phyloP scores from a whole-genome alignment of 148 eudicot genomes.

The Suaeda aralocaspica region DNA sequence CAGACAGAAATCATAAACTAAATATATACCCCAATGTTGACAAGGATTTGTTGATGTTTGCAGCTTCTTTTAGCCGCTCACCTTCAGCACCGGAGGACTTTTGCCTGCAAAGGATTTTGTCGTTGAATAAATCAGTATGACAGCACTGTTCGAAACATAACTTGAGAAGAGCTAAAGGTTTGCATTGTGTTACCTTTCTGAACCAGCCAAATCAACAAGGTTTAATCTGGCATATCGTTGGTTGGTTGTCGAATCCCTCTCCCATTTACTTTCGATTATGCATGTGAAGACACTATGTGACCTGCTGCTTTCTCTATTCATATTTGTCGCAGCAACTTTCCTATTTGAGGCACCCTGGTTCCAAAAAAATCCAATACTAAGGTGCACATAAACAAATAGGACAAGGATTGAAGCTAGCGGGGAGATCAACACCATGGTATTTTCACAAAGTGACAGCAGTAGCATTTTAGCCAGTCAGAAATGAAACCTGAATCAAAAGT shows the following conservation, averaged over 20 bases:
- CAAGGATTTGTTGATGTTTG: constrained; percentile 86
- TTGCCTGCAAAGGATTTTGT: constrained; percentile 54
- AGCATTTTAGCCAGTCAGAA: not conserved
- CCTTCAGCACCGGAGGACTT: constrained; percentile 99
- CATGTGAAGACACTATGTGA: constrained; percentile 97
- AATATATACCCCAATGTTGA: constrained; percentile 78
- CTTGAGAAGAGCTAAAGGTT: constrained; percentile 1
- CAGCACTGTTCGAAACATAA: not conserved
- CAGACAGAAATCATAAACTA: no score
- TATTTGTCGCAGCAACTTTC: constrained; percentile 91
- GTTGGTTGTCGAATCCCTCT: constrained; percentile 78
- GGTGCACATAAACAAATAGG: not conserved
- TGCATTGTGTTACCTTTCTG: constrained; percentile 62
- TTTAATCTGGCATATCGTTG: constrained; percentile 84
- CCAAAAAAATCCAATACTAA: constrained; percentile 21
- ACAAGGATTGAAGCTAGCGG: constrained; percentile 1
- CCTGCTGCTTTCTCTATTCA: constrained; percentile 99
- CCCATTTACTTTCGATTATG: constrained; percentile 89
- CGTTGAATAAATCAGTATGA: constrained; percentile 6
- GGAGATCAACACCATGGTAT: not conserved
- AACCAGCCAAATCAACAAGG: constrained; percentile 98
- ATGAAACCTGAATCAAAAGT: constrained; percentile 70
- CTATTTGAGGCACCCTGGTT: constrained; percentile 88
- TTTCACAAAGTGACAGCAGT: not conserved
- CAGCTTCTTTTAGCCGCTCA: constrained; percentile 97